Conservation (phyloP, 768 basidiomycete genomes). For the Bullera alba region DNA sequence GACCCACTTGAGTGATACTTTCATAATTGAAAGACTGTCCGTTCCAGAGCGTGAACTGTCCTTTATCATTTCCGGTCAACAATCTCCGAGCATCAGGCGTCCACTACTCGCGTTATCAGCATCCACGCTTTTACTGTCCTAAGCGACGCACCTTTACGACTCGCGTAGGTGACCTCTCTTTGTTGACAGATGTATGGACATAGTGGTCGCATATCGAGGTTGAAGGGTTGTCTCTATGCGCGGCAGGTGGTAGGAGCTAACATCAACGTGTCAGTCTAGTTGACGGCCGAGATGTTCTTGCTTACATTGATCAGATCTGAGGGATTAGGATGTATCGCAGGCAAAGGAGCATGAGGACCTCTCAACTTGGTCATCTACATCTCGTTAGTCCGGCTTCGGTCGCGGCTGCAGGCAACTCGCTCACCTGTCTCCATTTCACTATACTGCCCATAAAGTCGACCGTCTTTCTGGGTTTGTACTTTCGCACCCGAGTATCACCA, state of each 20-base stretch:
- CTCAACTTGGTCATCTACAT: constrained; percentile 21
- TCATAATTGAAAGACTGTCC: constrained; percentile 99
- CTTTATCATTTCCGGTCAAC: constrained; percentile 89
- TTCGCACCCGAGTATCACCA: constrained; percentile 55
- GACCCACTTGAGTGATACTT: constrained; percentile 75
- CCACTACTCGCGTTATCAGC: constrained; percentile 59
- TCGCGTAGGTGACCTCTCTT: constrained; percentile 94
- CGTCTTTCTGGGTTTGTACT: constrained; percentile 83
- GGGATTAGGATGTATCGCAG: constrained; percentile 63
- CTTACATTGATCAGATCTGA: constrained; percentile 76
- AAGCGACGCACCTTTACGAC: constrained; percentile 80
- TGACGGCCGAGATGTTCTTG: constrained; percentile 37
- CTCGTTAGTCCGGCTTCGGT: neutral
- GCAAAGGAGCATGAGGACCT: constrained; percentile 52
- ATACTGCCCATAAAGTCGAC: constrained; percentile 90
- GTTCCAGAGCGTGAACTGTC: constrained; percentile 99
- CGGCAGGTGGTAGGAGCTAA: constrained; percentile 87
- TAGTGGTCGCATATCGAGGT: constrained; percentile 95
- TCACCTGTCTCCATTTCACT: constrained; percentile 75
- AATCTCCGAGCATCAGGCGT: constrained; percentile 92
- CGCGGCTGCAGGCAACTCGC: constrained; percentile 33
- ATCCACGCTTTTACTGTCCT: too few species aligned
- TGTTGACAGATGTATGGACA: constrained; percentile 96
- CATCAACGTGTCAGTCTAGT: constrained; percentile 15
- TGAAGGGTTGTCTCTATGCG: constrained; percentile 82